These are phyloP conservation scores for Camellia oleifera DNA, from an alignment of 179 eudicot species.

Conservation along the genomic window DNA sequence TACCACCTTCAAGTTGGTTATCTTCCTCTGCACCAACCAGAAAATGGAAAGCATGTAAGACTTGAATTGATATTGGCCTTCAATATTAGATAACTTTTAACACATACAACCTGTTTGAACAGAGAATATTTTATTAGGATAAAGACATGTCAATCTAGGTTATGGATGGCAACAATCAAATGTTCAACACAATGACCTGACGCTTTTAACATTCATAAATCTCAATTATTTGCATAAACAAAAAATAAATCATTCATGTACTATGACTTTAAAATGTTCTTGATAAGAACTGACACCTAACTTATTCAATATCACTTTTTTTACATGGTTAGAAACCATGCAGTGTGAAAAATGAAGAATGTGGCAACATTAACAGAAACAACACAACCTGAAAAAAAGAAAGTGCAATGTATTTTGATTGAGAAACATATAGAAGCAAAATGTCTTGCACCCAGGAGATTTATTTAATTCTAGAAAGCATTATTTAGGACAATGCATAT, in stretches of 20 bases:
- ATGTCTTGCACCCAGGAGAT: neutral
- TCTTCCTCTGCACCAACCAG: conserved; percentile 33
- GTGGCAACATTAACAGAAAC: no score
- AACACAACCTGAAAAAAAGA: neutral
- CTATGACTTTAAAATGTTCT: neutral
- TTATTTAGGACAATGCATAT: neutral
- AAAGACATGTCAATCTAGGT: no score
- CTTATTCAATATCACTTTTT: neutral
- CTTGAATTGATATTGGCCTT: neutral
- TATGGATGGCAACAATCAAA: no score
- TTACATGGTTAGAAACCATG: neutral
- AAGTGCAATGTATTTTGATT: neutral
- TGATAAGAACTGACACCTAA: neutral
- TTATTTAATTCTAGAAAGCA: neutral
- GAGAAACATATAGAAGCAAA: neutral
- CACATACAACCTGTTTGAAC: neutral
- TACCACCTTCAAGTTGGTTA: conserved; percentile 29
- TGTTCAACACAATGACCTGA: neutral
- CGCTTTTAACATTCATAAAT: neutral
- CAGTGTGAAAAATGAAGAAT: neutral
- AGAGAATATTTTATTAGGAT: no score
- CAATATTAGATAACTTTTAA: neutral
- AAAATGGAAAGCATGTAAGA: neutral
- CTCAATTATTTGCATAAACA: neutral
- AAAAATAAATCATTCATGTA: neutral